Evolutionary conservation across 257 asterid genomes (phyloP), one percentile per base, ranked within the genome.

Genomic region (Solanum raphanifolium): DNA sequence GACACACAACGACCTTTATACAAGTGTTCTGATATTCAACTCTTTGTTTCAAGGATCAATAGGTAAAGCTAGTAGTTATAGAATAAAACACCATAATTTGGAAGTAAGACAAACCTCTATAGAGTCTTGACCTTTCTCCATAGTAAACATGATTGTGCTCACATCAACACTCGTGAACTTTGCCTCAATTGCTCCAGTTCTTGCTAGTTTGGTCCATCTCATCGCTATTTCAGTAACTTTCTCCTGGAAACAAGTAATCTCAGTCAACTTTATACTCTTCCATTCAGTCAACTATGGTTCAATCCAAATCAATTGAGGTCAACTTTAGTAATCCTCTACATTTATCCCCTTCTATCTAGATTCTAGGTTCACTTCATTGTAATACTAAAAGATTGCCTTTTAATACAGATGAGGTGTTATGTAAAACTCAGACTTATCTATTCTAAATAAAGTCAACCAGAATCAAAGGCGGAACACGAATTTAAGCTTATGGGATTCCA

Each of bases 71-170:
- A 29, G 41, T 65, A 81, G 29, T 16, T 29, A 81, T 0, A 46
- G 39, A 48, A 48, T 10, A 82, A 82, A 7, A 29, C 69, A 29
- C 18, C 68, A 82, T n/a, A 29, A 5, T 8, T 29, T 34, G 69
- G 39, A 81, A 25, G 27, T 81, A 27, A 82, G 85, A 18, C 85
- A 31, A 46, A 82, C 99, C 99, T 97, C 98, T 73, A 91, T 31
- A 34, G 95, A 39, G 83, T 97, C 98, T 92, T 92, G 98, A 55
- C 98, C 98, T 83, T 92, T 95, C 69, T 95, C 95, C 96, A 97
- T 93, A 86, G 98, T 94, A 91, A 97, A 92, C 99, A 95, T 97
- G 89, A 97, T 88, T 3, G 99, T 97, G 88, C 95, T 95, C 83
- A 91, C 83, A 90, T 96, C 99, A 62, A 96, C 91, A 15, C 91